Conservation (phyloP, 805 yeast genomes). For the Yamadazyma sp. region DNA sequence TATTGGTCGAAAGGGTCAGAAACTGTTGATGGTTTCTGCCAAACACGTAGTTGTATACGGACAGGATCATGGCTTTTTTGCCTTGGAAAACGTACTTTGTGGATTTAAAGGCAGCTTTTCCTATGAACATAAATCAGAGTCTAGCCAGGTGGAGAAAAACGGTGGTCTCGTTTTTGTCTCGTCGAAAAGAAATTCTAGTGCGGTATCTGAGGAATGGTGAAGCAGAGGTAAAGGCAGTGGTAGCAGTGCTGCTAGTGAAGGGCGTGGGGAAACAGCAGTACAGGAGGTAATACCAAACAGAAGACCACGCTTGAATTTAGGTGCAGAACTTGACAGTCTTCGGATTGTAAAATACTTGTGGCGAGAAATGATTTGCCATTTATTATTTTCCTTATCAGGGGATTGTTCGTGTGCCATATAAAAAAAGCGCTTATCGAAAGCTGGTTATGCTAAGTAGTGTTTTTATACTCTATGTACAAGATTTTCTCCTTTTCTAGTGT, state of each 20-base stretch:
- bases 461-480: conserved; percentile 6
- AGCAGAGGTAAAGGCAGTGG: neutral
- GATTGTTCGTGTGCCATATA: conserved; percentile 9
- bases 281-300: too few relatives aligned
- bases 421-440: conserved; percentile 6
- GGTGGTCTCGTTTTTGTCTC: conserved; percentile 3
- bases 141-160: neutral
- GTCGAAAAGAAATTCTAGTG: neutral
- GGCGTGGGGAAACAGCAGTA: too few relatives aligned
- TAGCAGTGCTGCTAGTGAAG: neutral
- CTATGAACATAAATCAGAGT: conserved; percentile 2
- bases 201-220: conserved; percentile 1
- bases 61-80: conserved; percentile 23
- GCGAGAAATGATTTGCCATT: conserved; percentile 3
- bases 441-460: too few relatives aligned
- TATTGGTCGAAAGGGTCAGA: conserved; percentile 8
- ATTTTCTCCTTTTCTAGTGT: neutral
- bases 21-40: conserved; percentile 8
- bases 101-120: conserved; percentile 1
- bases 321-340: too few relatives aligned
- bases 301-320: too few relatives aligned
- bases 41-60: conserved; percentile 26
- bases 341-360: too few relatives aligned
- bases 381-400: conserved; percentile 11
- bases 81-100: neutral